Conservation (phyloP, 352 stramenopile genomes). For the Pythium phragmitis region DNA sequence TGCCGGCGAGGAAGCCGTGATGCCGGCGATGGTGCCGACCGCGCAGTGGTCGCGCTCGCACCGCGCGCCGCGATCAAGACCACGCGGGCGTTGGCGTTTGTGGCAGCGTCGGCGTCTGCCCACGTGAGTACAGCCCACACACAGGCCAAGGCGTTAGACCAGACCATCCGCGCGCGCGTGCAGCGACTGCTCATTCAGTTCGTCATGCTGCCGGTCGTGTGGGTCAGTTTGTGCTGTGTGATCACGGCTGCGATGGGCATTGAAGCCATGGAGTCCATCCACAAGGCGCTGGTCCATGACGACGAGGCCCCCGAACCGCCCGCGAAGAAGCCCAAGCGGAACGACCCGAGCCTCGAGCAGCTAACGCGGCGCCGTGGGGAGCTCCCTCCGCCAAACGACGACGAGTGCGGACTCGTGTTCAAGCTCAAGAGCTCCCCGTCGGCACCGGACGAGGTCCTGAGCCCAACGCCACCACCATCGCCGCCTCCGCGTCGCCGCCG, state of each 20-base stretch:
- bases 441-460: background rate
- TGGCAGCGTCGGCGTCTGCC: conserved; percentile 2
- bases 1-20: conserved; percentile 15
- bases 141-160: background rate
- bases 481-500: background rate
- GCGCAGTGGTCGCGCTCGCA: conserved; percentile 8
- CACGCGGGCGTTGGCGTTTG: conserved; percentile 1
- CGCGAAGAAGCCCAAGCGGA: conserved; percentile 22
- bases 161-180: conserved; percentile 27
- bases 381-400: background rate
- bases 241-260: conserved; percentile 52
- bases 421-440: conserved; percentile 2
- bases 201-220: conserved; percentile 64
- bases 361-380: background rate
- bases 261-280: conserved; percentile 58
- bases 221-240: conserved; percentile 55
- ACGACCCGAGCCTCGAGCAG: background rate
- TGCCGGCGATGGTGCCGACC: conserved; percentile 2
- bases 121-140: background rate
- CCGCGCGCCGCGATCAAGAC: background rate
- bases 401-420: background rate
- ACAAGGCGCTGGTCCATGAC: conserved; percentile 13
- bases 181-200: conserved; percentile 44
- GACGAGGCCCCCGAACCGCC: conserved; percentile 7
- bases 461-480: background rate